Base-by-base conservation (phyloP, 2,329 filamentous ascomycete genomes). In the Dactylonectria estremocensis region DNA sequence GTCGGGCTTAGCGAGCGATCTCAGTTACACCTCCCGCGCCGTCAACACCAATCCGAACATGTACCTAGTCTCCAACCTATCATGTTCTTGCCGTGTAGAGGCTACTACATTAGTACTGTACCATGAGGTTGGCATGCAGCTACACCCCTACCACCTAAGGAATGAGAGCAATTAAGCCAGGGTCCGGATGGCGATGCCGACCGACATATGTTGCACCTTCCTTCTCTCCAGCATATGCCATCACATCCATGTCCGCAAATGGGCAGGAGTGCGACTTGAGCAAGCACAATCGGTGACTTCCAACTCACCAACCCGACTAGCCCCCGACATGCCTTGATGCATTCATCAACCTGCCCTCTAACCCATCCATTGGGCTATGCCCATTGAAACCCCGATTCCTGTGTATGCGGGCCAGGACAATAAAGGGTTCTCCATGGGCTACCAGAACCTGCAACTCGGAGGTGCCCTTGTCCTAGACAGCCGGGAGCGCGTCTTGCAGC, bases 401-500 rank as follows among this genome's bases (percentile, higher is more conserved):
- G 40, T 43, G 16, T 16, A 43, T 43, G 40, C 40, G 40, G n/a
- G 40, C 40, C 14, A n/a, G 16, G 40, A n/a, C 16, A n/a, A 28
- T 7, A 7, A 7, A 28, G 24, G 24, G 7, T 4, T 2, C 13
- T 50, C 22, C 5, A 10, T 16, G 16, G n/a, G 24, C 28, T 52
- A 28, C 10, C 28, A 18, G 55, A 31, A n/a, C 43, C 53, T 45
- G 20, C 35, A 57, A 43, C 48, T 59, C 31, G 48, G 48, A 58
- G 28, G 24, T 49, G 22, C 56, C 48, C 50, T 60, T 54, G 59
- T 35, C 40, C 62, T 65, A 49, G 62, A 57, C 22, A 45, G 37
- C 22, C 52, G 57, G 45, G 45, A 46, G 63, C 57, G 43, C 56
- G n/a, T 50, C 35, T 37, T 56, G 52, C 57, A 57, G 50, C 35